Conservation (phyloP, 768 basidiomycete genomes). For the Tylopilus plumbeoviolaceoides region DNA sequence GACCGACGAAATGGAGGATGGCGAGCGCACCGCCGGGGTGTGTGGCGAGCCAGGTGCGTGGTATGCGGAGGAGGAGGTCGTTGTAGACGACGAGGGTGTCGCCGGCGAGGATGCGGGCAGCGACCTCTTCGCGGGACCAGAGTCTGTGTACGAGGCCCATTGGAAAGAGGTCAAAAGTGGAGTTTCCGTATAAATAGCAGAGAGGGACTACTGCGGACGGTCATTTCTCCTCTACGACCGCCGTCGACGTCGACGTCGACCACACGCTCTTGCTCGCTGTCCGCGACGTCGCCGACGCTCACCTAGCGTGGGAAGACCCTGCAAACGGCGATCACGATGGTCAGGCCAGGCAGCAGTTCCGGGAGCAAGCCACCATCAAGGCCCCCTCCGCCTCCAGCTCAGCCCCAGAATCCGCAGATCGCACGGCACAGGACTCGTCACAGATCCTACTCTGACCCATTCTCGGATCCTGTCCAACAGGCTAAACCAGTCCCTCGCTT, state of each 20-base stretch:
- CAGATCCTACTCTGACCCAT: constrained; percentile 52
- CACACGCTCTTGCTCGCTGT: constrained; percentile 2
- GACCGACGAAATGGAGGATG: constrained; percentile 90
- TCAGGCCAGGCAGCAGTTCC: constrained; percentile 12
- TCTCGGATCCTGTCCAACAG: constrained; percentile 38
- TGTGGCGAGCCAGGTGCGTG: constrained; percentile 69
- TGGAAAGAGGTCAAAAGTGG: not conserved
- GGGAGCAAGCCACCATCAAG: constrained; percentile 29
- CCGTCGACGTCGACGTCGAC: constrained; percentile 1
- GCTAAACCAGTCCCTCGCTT: constrained; percentile 37
- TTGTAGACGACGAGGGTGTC: constrained; percentile 73
- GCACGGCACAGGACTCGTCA: constrained; percentile 34
- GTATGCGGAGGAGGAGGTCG: constrained; percentile 59
- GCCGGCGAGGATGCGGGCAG: constrained; percentile 68
- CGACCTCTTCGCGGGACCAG: constrained; percentile 56
- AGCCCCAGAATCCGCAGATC: constrained; percentile 20
- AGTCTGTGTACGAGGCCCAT: constrained; percentile 31
- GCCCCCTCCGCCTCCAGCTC: constrained; percentile 6
- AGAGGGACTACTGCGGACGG: not conserved
- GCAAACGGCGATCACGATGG: constrained; percentile 15
- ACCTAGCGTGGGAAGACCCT: constrained; percentile 23
- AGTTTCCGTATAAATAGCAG: constrained; percentile 25
- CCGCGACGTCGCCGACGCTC: constrained; percentile 9
- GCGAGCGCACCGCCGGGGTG: constrained; percentile 91
- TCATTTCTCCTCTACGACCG: constrained; percentile 3